phyloP scores from a whole-genome alignment of 2,329 filamentous ascomycete species.

The Amphichorda felina region DNA sequence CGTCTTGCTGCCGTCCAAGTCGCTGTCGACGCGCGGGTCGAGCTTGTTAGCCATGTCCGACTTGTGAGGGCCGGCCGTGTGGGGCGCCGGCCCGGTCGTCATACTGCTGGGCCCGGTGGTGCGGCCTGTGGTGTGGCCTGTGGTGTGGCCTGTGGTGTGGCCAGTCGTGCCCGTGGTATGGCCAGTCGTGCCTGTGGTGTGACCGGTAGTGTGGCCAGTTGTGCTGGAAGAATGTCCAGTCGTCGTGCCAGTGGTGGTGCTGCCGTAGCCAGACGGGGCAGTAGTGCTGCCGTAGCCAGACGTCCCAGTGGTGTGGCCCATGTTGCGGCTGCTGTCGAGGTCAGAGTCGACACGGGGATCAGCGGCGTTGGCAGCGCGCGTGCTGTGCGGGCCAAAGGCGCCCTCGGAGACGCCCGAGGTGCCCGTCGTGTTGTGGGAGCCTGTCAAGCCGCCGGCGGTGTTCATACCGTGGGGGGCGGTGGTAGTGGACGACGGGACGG shows the following conservation, averaged over 20 bases:
- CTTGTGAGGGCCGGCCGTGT: constrained; percentile 20
- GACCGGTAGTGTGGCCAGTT: constrained; percentile 19
- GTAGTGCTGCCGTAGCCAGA: constrained; percentile 12
- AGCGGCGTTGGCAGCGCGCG: constrained; percentile 29
- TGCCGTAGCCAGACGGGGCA: constrained; percentile 11
- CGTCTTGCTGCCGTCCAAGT: constrained; percentile 42
- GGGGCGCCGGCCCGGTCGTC: constrained; percentile 33
- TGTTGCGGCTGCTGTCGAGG: constrained; percentile 25
- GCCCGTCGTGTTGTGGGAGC: constrained; percentile 1
- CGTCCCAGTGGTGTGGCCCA: constrained; percentile 18
- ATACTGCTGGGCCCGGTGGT: constrained; percentile 14
- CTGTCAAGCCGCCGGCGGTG: constrained; percentile 7
- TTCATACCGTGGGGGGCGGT: constrained; percentile 8
- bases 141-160: constrained; percentile 16
- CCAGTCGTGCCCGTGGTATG: constrained; percentile 15
- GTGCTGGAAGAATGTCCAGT: constrained; percentile 12
- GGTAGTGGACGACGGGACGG: constrained; percentile 8
- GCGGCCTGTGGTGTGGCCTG: constrained; percentile 9
- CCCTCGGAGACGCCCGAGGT: constrained; percentile 16
- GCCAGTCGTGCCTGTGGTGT: constrained; percentile 16
- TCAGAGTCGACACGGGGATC: constrained; percentile 42
- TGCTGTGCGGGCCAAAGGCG: constrained; percentile 27
- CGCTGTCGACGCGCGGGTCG: constrained; percentile 8
- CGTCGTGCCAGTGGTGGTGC: constrained; percentile 8
- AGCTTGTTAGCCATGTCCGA: constrained; percentile 6